Base-by-base conservation (phyloP, 140 eudicot species). In the Oenanthe javanica region DNA sequence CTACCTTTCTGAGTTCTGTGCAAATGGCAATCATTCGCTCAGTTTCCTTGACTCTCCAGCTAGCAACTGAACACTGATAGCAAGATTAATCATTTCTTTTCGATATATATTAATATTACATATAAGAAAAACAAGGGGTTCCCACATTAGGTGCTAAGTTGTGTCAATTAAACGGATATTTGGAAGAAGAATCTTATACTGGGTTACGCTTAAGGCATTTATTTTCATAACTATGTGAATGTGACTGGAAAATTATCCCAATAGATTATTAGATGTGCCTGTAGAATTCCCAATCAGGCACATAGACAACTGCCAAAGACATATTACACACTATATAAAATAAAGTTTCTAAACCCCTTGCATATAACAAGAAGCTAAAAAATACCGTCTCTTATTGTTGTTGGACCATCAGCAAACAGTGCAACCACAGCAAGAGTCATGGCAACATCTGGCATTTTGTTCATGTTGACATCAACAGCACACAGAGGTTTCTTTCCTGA, bases 371-470 rank as follows among this genome's bases (percentile, higher is more conserved):
- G 40, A 57, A 72, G 21, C 43, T 23, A 79, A 48, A 81, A 14
- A 76, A 51, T 95, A 95, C 99, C 97, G 61, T 95, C 97, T 95
- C 99, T 89, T 57, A 95, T 92, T 86, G 97, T 82, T 42, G 99
- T 95, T 78, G 99, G 90, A 31, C 99, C 99, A 74, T 95, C 97
- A 15, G 96, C 97, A 86, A 84, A 95, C 25, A 95, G 92, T 57
- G 99, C 99, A 52, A 92, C 97, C 0, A 95, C 99, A 51, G 97
- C 99, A 84, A 95, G 99, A 54, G 99, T 95, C 99, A 94, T 94
- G 80, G 99, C 97, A 71, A 94, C 99, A 81, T 94, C 99, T 46
- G 99, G 99, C 99, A 94, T 94, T 88, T 94, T 94, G 88, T 94
- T 94, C 99, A 94, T 94, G 97, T 94, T 94, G 61, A 94, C 93